Conservation (phyloP, 768 basidiomycete genomes). For the Tephrocybe sp. region DNA sequence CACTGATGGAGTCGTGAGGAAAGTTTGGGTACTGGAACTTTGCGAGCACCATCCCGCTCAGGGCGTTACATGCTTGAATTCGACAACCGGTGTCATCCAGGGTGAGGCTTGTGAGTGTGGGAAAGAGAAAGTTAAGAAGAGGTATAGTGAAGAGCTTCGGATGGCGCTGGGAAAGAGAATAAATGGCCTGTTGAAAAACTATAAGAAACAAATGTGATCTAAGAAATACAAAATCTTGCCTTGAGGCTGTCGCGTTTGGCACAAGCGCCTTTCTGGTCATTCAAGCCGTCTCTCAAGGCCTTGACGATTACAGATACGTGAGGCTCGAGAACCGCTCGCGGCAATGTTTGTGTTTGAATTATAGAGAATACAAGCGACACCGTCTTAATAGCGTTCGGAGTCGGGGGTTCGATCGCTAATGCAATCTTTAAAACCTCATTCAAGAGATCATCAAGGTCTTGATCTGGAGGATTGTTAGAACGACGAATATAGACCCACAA, state of each 20-base stretch:
- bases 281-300: conserved; percentile 34
- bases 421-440: conserved; percentile 43
- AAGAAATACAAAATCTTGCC: conserved; percentile 18
- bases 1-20: conserved; percentile 23
- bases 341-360: conserved; percentile 31
- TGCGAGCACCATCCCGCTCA: conserved; percentile 51
- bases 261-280: conserved; percentile 27
- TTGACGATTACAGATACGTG: conserved; percentile 27
- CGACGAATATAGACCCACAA: neutral
- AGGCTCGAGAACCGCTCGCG: conserved; percentile 33
- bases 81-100: conserved; percentile 31
- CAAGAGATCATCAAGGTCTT: conserved; percentile 42
- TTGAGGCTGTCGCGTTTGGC: conserved; percentile 31
- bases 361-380: conserved; percentile 45
- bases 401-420: conserved; percentile 28
- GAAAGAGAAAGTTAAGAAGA: conserved; percentile 47
- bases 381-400: conserved; percentile 40
- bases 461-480: conserved; percentile 27
- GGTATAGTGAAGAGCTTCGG: conserved; percentile 46
- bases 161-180: conserved; percentile 33
- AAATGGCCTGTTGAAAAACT: conserved; percentile 27
- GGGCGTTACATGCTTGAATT: conserved; percentile 52
- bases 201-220: neutral
- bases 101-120: conserved; percentile 27
- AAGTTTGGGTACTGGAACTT: conserved; percentile 24